Conservation (phyloP, 768 basidiomycete species). For the Jaapia argillacea region DNA sequence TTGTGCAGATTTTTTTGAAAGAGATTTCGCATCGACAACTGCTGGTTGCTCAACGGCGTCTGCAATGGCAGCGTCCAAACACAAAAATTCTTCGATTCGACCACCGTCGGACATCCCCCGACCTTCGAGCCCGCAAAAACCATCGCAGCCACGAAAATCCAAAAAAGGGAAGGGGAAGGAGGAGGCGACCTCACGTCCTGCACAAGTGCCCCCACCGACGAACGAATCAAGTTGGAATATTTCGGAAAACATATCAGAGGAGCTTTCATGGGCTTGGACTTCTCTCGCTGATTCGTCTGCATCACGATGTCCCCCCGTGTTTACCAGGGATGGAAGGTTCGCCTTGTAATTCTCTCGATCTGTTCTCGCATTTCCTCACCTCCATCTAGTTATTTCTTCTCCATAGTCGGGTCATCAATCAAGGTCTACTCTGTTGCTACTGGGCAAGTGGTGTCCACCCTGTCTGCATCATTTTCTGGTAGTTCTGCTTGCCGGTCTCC, state of each 20-base stretch:
- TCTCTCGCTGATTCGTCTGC: constrained; percentile 59
- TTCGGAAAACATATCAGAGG: not conserved
- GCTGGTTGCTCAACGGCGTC: constrained; percentile 11
- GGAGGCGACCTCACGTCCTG: constrained; percentile 10
- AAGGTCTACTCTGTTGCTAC: constrained; percentile 78
- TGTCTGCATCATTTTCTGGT: constrained; percentile 37
- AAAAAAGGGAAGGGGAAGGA: constrained; percentile 40
- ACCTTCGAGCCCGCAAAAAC: constrained; percentile 19
- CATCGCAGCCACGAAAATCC: constrained; percentile 13
- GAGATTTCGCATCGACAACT: too few relatives aligned
- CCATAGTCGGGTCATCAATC: constrained; percentile 69
- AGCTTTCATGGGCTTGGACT: constrained; percentile 50
- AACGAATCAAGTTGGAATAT: constrained; percentile 13
- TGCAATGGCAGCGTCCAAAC: constrained; percentile 15
- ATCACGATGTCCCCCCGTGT: constrained; percentile 60
- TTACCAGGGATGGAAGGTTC: constrained; percentile 85
- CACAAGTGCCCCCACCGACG: constrained; percentile 3
- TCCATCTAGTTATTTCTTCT: constrained; percentile 73
- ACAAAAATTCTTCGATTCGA: constrained; percentile 33
- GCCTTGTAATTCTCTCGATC: constrained; percentile 10
- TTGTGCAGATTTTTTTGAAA: too few relatives aligned
- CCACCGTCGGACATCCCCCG: constrained; percentile 26
- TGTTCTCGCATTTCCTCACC: constrained; percentile 7
- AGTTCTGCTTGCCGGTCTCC: constrained; percentile 15
- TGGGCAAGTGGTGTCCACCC: constrained; percentile 72